Percentiles rank a stretch among this genome's conserved stretches.
Conservation (phyloP, 164 flowering plant species). For the Kalanchoe fedtschenkoi region DNA sequence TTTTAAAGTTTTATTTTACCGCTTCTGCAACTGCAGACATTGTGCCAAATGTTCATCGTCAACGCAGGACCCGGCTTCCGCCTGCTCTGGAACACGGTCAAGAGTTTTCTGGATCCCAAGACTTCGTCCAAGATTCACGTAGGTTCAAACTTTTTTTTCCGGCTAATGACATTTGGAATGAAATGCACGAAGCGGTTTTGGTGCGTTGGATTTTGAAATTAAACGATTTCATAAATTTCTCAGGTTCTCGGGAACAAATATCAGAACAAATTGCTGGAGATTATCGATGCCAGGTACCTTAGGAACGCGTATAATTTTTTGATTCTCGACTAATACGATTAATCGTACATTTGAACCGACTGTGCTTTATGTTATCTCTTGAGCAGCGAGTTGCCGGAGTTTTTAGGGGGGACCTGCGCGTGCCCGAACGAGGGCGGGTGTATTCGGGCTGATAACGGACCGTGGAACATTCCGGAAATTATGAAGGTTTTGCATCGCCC, state of each 20-base stretch:
- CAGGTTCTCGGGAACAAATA: slow-evolving; percentile 89
- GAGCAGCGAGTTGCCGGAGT: slow-evolving; percentile 57
- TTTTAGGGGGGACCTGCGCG: slow-evolving; percentile 65
- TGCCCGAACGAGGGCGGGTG: slow-evolving; percentile 64
- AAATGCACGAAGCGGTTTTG: not conserved
- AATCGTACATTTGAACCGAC: not conserved
- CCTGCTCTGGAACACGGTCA: slow-evolving; percentile 79
- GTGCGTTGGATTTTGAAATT: not conserved
- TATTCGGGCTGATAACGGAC: slow-evolving; percentile 58
- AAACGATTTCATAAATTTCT: not conserved
- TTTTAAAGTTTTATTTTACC: not conserved
- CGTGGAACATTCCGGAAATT: slow-evolving; percentile 66
- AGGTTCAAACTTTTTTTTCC: slow-evolving; percentile 14
- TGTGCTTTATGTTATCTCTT: not conserved
- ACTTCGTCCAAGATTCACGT: slow-evolving; percentile 90
- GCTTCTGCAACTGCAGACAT: slow-evolving; percentile 41
- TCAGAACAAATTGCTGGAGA: slow-evolving; percentile 79
- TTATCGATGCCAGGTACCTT: slow-evolving; percentile 76
- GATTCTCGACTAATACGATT: not conserved
- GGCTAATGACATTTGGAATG: not conserved
- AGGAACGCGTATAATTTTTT: not conserved
- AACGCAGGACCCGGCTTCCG: slow-evolving; percentile 97
- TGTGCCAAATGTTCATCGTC: slow-evolving; percentile 78
- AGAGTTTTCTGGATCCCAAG: slow-evolving; percentile 73
- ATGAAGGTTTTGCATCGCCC: slow-evolving; percentile 21